A percentile compares a stretch with the other conserved stretches of the same genome.
phyloP scores from a whole-genome alignment of 2,329 filamentous ascomycete genomes.

The Colletotrichum brevisporum region DNA sequence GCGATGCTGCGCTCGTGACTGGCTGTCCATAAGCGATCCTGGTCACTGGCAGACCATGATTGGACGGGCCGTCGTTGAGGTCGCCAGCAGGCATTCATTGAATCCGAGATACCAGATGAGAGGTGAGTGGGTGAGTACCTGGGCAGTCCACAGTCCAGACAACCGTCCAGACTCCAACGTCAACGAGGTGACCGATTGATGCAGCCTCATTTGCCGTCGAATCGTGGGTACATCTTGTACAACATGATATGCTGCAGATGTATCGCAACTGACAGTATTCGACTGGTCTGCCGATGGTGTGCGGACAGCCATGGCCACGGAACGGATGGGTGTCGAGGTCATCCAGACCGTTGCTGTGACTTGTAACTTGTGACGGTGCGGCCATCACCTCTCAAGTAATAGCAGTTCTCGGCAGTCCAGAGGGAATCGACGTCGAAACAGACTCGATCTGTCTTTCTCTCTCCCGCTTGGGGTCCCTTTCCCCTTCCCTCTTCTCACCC shows the following conservation, averaged over 20 bases:
- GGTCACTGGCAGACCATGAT: neutral
- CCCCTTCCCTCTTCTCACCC: slow-evolving; percentile 17
- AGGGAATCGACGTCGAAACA: slow-evolving; percentile 23
- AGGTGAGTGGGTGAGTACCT: neutral
- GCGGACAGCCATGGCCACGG: neutral
- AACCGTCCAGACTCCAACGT: neutral
- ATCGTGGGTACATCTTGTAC: slow-evolving; percentile 32
- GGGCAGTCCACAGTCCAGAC: too few species aligned
- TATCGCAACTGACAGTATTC: slow-evolving; percentile 19
- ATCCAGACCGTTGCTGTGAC: neutral
- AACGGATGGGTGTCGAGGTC: neutral
- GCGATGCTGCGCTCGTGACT: neutral
- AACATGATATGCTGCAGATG: slow-evolving; percentile 23
- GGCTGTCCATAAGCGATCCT: neutral
- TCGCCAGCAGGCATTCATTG: neutral
- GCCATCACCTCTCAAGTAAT: neutral
- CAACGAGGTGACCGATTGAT: neutral
- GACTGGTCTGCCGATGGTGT: neutral
- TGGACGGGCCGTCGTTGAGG: neutral
- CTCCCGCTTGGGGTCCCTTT: neutral
- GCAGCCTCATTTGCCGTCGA: slow-evolving; percentile 4
- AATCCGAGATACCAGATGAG: neutral
- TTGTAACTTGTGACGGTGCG: neutral
- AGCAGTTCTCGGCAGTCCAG: neutral
- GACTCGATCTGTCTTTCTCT: slow-evolving; percentile 26